Evolutionary conservation across 768 basidiomycete species (phyloP), one percentile per base, ranked within the genome.

Genomic region (Mycena epipterygia): DNA sequence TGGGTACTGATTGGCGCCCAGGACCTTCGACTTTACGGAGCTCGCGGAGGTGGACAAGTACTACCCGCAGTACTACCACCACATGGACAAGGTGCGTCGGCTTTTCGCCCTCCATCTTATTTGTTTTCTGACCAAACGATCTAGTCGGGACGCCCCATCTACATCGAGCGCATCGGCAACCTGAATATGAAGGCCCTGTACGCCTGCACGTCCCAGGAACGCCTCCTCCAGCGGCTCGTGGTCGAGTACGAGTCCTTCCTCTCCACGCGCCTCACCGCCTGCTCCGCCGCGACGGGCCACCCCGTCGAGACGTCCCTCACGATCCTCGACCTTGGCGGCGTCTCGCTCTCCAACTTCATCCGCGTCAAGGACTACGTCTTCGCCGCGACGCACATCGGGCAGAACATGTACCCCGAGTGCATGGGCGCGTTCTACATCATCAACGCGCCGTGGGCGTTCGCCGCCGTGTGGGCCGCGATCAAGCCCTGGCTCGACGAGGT

Each of bases 341-440:
- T 93, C 53, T 85, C 87, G 53, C 79, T 99, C 72, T 82, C 88
- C 71, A 90, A 90, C 79, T 99, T 98, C 80, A 95, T 92, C 81
- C 89, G 89, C 78, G 96, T 99, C 83, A 96, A 95, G 84, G 94
- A 95, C 82, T 97, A 96, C 85, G 93, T 99, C 52, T 87, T 85
- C 63, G 81, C 88, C 21, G 94, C 96, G 0, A 85, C 93, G 0
- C 78, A 81, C 33, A 92, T 99, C 81, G 95, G 95, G 21, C 96
- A 98, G 81, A 90, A 98, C 84, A 87, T 93, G 75, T 99, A 96
- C 82, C 95, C 95, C 2, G 95, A 97, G 80, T 51, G 60, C 74
- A 95, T 98, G 97, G 97, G 97, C 84, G 94, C 94, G 79, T 98
- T 99, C 86, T 99, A 95, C 87, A 96, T 99, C 87, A 93, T 98